Evolutionary conservation across 2,329 filamentous ascomycete species (phyloP), one percentile per base, ranked within the genome.

Genomic region (Nannizziopsis barbatae): DNA sequence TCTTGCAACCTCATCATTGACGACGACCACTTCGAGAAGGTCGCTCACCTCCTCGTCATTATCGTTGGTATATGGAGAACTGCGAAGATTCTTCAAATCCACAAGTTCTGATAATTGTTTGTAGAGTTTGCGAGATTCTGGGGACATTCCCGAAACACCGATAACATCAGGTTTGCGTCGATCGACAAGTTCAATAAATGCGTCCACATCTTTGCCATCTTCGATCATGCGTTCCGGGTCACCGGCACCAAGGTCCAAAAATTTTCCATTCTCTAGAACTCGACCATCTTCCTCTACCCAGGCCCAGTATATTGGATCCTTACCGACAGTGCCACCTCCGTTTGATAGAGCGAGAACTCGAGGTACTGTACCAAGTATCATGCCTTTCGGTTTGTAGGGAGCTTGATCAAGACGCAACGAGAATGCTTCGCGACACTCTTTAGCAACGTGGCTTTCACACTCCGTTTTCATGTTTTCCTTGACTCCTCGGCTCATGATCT

Each of bases 1-100:
- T 39, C 92, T 81, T n/a, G 92, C 92, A 43, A 95, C 88, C 68
- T 98, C 92, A 58, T 98, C 92, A 58, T 96, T 95, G 53, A 95
- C 85, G 47, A 95, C 80, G 27, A 96, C 75, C 8, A 96, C 84
- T 51, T 96, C 90, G 27, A 98, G 73, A 9, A 80, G 79, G 60
- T 95, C 88, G 50, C 75, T 84, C 50, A 81, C 76, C 54, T 84
- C 83, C 52, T 88, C 82, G 49, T 80, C 80, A 22, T 79, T 79
- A n/a, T 90, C 84, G 55, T 95, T 86, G 45, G 88, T 81, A 59
- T 85, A 95, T n/a, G 86, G 79, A 11, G 85, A 79, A 2, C 86
- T 84, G 57, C 81, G 81, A 8, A 98, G 73, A 44, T 83, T 77
- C 62, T 86, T 83, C 53, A 86, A 81, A 54, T 79, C 79, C 45